Conservation (phyloP, 2,329 filamentous ascomycete genomes). For the Ploettnerulaceae sp. region DNA sequence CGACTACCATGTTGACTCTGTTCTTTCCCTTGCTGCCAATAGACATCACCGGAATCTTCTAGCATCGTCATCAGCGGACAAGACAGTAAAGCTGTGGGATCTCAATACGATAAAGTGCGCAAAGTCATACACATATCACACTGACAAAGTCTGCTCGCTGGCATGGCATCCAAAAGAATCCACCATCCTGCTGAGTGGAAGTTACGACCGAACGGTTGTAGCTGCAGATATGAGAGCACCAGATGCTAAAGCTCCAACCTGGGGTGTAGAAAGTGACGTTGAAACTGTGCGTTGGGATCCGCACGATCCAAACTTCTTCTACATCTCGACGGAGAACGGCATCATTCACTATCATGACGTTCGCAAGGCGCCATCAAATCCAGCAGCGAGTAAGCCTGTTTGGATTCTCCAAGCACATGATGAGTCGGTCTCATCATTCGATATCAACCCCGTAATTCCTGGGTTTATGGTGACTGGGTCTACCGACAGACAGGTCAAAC, state of each 20-base stretch:
- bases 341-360: conserved; percentile 90
- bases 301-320: conserved; percentile 90
- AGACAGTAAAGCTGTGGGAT: conserved; percentile 98
- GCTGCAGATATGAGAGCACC: conserved; percentile 96
- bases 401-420: conserved; percentile 97
- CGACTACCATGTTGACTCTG: conserved; percentile 88
- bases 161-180: conserved; percentile 88
- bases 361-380: conserved; percentile 67
- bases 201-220: conserved; percentile 90
- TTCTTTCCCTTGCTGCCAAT: conserved; percentile 88
- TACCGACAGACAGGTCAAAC: conserved; percentile 90
- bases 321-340: conserved; percentile 87
- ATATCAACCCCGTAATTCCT: conserved; percentile 83
- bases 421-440: conserved; percentile 84
- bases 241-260: conserved; percentile 72
- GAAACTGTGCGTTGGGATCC: conserved; percentile 91
- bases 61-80: conserved; percentile 91
- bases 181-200: conserved; percentile 84
- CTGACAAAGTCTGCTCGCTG: conserved; percentile 94
- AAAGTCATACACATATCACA: conserved; percentile 93
- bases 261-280: conserved; percentile 94
- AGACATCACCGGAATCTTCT: conserved; percentile 89
- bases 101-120: conserved; percentile 87
- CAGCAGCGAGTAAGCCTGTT: conserved; percentile 72
- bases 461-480: conserved; percentile 92